Base-by-base conservation (phyloP, 1,139 yeast genomes). In the Pneumocystis murina region DNA sequence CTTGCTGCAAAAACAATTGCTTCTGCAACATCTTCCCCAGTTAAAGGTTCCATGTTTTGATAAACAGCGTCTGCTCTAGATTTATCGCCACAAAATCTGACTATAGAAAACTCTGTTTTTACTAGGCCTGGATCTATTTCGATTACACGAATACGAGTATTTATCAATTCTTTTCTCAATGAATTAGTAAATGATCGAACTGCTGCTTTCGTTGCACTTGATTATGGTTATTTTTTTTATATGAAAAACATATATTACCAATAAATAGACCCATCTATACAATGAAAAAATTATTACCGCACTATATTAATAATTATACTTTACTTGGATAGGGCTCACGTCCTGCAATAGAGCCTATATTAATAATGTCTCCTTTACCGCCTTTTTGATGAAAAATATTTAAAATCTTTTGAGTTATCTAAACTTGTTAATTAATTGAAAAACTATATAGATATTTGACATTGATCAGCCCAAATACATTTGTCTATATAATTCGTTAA, bases 91-190 rank as follows among this genome's bases (percentile, higher is more conserved):
- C 83, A 79, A 77, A 82, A 85, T 33, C 67, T 40, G 28, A 64
- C 62, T 65, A 70, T 58, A 7, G 92, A 85, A 73, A 89, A 89
- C 71, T 89, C 96, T 17, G 96, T 89, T 74, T 87, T 89, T 33
- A 88, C 95, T 61, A 86, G 84, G 70, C 96, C 96, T 12, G 96
- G 96, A 67, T 87, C 91, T 62, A 88, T 81, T 73, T 87, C 94
- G 69, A 89, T 81, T 63, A 88, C 90, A 71, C 96, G 63, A 35
- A 66, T 64, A 55, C 81, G 80, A 43, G 95, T 86, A 72, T 79
- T 77, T 68, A 87, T 83, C 71, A 84, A 78, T 74, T 89, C 96
- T 74, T 86, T 86, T 74, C 96, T 81, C 74, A 88, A 78, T 4
- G 87, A 80, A 61, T 84, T 84, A 28, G 91, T 80, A 73, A 89